Base-by-base conservation (phyloP, 2,329 filamentous ascomycete species). In the Tolypocladium cylindrosporum region DNA sequence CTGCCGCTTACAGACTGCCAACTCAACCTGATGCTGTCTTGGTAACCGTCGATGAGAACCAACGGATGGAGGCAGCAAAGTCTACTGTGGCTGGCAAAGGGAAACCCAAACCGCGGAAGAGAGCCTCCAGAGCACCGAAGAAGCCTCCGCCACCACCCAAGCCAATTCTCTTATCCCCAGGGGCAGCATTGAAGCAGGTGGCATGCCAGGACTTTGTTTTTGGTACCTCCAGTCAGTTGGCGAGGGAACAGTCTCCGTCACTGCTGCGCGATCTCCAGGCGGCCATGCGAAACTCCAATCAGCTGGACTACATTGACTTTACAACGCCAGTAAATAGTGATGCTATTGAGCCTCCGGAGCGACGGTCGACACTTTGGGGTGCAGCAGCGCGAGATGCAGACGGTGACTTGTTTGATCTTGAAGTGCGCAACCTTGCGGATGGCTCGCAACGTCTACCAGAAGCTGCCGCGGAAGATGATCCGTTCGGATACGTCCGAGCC, bases 201-300 rank as follows among this genome's bases (percentile, higher is more conserved):
- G 77, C 82, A 3, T 76, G 81, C 1, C 91, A 94, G 68, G 84
- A 91, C 60, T 89, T 92, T 66, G 74, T 95, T 0, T 96, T 96
- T 71, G 91, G 90, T 1, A 94, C 90, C 0, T 92, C 88, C 1
- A 95, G 91, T 69, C 91, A 96, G 69, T 74, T 96, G 31, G 87
- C 86, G 16, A 75, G 80, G 57, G 88, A 91, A 58, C 84, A 91
- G 41, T 89, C 88, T 0, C 88, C 88, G 0, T 81, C 80, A 0
- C 79, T 86, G 31, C 70, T 89, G 19, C 78, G 80, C 37, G 81
- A 88, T 52, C 71, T 89, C 24, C 84, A 89, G 56, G 68, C 76
- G 56, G 86, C 85, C 1, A 79, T 89, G 61, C 78, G 77, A 61
- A 76, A 75, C 42, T 89, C 86, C 0, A 86, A 84, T 39, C 59